These are phyloP conservation scores for Calonectria leucothoes DNA, from an alignment of 2,329 filamentous ascomycete genomes.

Conservation along the genomic window DNA sequence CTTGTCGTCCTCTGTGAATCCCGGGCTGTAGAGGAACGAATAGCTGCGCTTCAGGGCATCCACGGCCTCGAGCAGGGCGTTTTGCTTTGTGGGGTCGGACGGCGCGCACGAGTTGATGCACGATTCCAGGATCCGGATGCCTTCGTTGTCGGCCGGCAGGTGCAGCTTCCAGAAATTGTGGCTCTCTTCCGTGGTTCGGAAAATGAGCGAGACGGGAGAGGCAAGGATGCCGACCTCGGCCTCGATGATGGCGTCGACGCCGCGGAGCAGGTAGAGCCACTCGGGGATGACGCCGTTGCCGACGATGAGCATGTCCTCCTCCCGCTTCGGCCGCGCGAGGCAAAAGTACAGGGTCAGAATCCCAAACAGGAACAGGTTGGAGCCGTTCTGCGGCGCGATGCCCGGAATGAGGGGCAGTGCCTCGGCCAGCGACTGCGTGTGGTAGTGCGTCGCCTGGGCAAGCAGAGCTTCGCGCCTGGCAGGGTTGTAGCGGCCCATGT, in stretches of 20 bases:
- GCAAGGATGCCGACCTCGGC: not conserved
- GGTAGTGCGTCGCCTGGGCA: conserved; percentile 20
- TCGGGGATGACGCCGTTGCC: conserved; percentile 26
- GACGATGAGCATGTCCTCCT: conserved; percentile 30
- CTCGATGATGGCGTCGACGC: conserved; percentile 27
- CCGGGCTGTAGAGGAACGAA: not conserved
- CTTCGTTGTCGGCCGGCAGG: not conserved
- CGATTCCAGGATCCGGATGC: not conserved
- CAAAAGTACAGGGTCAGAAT: conserved; percentile 29
- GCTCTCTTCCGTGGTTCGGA: not conserved
- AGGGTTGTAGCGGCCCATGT: conserved; percentile 14
- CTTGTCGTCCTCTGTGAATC: not conserved
- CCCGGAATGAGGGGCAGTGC: conserved; percentile 25
- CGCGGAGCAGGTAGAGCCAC: conserved; percentile 30
- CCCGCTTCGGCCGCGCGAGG: conserved; percentile 23
- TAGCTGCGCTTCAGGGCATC: conserved; percentile 9
- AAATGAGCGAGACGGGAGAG: conserved; percentile 11
- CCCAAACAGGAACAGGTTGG: conserved; percentile 28
- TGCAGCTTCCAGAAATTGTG: not conserved
- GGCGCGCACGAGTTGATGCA: not conserved
- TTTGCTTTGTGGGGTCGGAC: not conserved
- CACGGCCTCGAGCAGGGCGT: not conserved
- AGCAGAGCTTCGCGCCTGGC: conserved; percentile 15
- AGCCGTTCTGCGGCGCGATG: conserved; percentile 21
- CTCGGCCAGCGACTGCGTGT: conserved; percentile 19